Evolutionary conservation across 495 filamentous ascomycete species (phyloP).

Genomic region (Tuber borchii): DNA sequence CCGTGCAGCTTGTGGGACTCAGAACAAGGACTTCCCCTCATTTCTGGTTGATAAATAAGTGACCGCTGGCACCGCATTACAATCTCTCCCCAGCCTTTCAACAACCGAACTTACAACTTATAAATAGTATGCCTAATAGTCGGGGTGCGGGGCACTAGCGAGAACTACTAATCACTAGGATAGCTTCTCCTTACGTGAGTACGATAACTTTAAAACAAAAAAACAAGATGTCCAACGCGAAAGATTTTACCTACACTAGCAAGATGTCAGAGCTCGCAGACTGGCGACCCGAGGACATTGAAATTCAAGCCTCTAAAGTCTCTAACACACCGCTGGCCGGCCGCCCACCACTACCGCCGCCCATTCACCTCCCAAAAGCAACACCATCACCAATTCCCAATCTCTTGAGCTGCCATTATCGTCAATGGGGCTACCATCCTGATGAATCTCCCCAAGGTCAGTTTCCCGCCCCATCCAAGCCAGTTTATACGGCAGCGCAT

Average conservation of each 20-base stretch:
- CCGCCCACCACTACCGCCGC: conserved; percentile 19
- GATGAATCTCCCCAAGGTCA: conserved; percentile 43
- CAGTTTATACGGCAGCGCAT: conserved; percentile 44
- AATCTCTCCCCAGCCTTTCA: not conserved
- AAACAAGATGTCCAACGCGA: not conserved
- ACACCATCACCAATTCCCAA: conserved; percentile 30
- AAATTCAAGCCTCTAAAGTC: conserved; percentile 43
- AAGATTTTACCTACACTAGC: conserved; percentile 30
- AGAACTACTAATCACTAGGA: not conserved
- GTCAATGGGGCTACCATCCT: conserved; percentile 46
- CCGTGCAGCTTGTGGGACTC: not conserved
- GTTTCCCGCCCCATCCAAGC: conserved; percentile 22
- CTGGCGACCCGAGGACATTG: conserved; percentile 40
- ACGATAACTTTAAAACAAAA: not conserved
- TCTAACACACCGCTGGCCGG: conserved; percentile 45
- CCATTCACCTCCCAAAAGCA: no score
- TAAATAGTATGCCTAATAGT: not conserved
- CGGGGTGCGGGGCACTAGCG: not conserved
- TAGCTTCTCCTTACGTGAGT: not conserved
- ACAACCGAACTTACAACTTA: not conserved
- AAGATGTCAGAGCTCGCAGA: conserved; percentile 43
- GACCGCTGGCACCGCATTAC: not conserved
- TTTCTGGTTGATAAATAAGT: not conserved
- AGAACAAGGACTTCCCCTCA: not conserved
- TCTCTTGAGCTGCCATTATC: conserved; percentile 46